Base-by-base conservation (phyloP, 768 basidiomycete genomes). In the Phlebiopsis flavidoalba region DNA sequence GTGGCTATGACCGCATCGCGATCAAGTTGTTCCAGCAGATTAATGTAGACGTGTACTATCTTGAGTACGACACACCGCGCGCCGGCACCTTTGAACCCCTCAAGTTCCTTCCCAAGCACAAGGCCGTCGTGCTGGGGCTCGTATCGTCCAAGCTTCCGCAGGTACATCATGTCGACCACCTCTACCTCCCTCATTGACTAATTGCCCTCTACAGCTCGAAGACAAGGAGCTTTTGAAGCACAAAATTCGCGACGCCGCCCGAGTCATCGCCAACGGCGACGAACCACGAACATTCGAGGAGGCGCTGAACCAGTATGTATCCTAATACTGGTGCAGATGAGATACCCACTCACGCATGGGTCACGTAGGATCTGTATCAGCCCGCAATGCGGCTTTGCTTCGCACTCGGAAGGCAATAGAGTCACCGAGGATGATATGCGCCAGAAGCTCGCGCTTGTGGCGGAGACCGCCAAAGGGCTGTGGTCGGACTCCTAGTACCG, bases 21-120 rank as follows among this genome's bases (percentile, higher is more conserved):
- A 69, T 67, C 50, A 83, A 81, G 67, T 70, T 87, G 14, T 86
- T 88, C 75, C 81, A 78, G 60, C 74, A 77, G 35, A 75, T 88
- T 57, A 79, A 85, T 63, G 83, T 85, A 36, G 85, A 87, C 65
- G 75, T 75, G 47, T 73, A 68, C 65, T 80, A 79, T 67, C 76
- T 87, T 40, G 85, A 86, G 71, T 87, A 85, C 68, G 85, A 88
- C 70, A 82, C 80, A n/a, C 79, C 79, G 62, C 83, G 84, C 53
- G 79, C 84, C 1, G 86, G 86, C 22, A 78, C 82, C 60, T 86
- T 86, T 64, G 65, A 74, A 59, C 82, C 85, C 17, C 76, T 86
- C 14, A 79, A 74, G 68, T 67, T 75, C 62, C 74, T 86, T 8
- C 85, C 85, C 0, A 69, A 72, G 47, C 64, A 77, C 65, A 80